Conservation (phyloP, 2,329 filamentous ascomycete species). For the Trichoderma simmonsii region DNA sequence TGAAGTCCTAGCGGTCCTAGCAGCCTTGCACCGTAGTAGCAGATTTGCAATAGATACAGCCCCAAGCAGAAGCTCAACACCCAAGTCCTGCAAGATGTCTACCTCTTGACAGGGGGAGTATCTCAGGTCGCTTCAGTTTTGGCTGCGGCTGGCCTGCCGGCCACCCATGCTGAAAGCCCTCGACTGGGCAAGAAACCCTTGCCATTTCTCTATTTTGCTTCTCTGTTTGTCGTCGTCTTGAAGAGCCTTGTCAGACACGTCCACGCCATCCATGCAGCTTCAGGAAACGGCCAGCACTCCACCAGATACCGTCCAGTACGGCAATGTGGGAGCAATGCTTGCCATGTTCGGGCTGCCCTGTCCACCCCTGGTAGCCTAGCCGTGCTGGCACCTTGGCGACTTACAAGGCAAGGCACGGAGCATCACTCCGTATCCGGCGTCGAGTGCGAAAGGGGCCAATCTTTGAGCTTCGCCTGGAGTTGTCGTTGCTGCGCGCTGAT, state of each 20-base stretch:
- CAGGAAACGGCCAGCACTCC: background rate
- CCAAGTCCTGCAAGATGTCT: background rate
- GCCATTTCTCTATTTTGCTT: background rate
- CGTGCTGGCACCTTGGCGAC: background rate
- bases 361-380: background rate
- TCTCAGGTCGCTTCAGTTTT: constrained; percentile 1
- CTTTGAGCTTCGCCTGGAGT: background rate
- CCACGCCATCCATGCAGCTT: background rate
- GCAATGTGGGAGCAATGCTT: background rate
- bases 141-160: background rate
- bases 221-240: background rate
- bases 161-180: background rate
- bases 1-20: background rate
- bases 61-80: background rate
- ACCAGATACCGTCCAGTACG: background rate
- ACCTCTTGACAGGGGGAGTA: background rate
- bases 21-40: background rate
- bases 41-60: background rate
- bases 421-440: background rate
- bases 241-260: background rate
- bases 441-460: background rate
- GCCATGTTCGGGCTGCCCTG: background rate
- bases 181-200: background rate
- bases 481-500: background rate
- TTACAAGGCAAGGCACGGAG: background rate